phyloP scores from a whole-genome alignment of 768 basidiomycete genomes.

The Chalciporus pseudorubinellus region DNA sequence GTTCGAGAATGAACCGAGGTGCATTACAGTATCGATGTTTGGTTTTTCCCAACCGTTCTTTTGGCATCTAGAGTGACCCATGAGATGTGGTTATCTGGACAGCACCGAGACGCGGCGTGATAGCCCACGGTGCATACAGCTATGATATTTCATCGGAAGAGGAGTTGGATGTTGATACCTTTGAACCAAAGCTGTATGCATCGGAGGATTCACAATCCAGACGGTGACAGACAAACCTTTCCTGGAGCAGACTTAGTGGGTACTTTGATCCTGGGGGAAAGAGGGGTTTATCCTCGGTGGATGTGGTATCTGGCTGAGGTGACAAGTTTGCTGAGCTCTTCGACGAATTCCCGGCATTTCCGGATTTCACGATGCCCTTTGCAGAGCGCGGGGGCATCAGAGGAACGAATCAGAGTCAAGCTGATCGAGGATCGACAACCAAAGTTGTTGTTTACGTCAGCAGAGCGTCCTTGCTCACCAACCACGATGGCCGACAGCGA shows the following conservation, averaged over 20 bases:
- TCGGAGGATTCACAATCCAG: slow-evolving; percentile 1
- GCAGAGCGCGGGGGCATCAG: slow-evolving; percentile 52
- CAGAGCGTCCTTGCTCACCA: slow-evolving; percentile 1
- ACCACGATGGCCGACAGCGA: slow-evolving; percentile 64
- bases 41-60: slow-evolving; percentile 90
- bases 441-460: slow-evolving; percentile 18
- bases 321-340: slow-evolving; percentile 42
- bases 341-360: slow-evolving; percentile 86
- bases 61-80: slow-evolving; percentile 58
- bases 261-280: slow-evolving; percentile 87
- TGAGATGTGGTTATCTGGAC: not conserved
- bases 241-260: slow-evolving; percentile 74
- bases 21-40: slow-evolving; percentile 64
- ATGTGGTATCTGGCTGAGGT: slow-evolving; percentile 12
- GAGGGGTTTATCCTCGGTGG: slow-evolving; percentile 50
- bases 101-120: not conserved
- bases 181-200: not conserved
- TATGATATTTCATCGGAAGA: not conserved
- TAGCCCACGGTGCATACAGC: not conserved
- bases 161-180: not conserved
- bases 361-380: slow-evolving; percentile 80
- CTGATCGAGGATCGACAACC: not conserved
- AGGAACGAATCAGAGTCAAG: not conserved
- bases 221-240: slow-evolving; percentile 49
- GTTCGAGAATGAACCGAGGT: not conserved